Evolutionary conservation across 2,329 filamentous ascomycete genomes (phyloP).

Genomic region (Fusarium agapanthi): DNA sequence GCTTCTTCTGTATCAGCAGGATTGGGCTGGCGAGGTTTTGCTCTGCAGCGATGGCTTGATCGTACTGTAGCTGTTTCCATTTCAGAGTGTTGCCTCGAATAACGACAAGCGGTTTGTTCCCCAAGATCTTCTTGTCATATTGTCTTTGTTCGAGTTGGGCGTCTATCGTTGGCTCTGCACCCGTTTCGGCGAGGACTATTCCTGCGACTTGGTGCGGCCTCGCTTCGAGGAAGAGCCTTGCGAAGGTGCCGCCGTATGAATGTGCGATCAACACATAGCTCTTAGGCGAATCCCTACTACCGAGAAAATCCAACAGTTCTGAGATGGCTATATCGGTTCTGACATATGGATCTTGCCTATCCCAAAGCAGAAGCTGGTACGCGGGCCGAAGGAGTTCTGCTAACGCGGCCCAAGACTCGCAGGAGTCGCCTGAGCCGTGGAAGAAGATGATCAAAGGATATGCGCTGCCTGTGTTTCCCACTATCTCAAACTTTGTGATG

Average conservation of each 20-base stretch:
- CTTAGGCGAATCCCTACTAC: background rate
- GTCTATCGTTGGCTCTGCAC: slow-evolving; percentile 32
- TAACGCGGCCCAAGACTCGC: slow-evolving; percentile 23
- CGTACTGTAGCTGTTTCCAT: slow-evolving; percentile 24
- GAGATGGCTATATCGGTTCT: background rate
- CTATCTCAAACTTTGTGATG: background rate
- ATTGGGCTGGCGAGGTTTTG: background rate
- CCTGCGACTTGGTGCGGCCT: slow-evolving; percentile 21
- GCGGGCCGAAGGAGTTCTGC: background rate
- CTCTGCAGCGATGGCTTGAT: slow-evolving; percentile 9
- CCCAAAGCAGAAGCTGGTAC: slow-evolving; percentile 26
- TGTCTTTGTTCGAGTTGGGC: slow-evolving; percentile 17
- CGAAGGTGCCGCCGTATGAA: slow-evolving; percentile 35
- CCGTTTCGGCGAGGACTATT: slow-evolving; percentile 35
- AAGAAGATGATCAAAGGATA: slow-evolving; percentile 32
- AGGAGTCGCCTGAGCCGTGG: slow-evolving; percentile 35
- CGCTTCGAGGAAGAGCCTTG: slow-evolving; percentile 23
- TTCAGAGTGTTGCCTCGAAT: slow-evolving; percentile 36
- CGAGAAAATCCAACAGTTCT: background rate
- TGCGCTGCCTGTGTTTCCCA: background rate
- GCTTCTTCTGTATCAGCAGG: slow-evolving; percentile 12
- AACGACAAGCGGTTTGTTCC: slow-evolving; percentile 24
- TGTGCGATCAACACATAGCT: slow-evolving; percentile 27
- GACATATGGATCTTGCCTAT: slow-evolving; percentile 1
- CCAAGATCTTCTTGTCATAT: slow-evolving; percentile 16